Evolutionary conservation across 1,139 yeast species (phyloP).

Genomic region (Eremothecium gossypii): DNA sequence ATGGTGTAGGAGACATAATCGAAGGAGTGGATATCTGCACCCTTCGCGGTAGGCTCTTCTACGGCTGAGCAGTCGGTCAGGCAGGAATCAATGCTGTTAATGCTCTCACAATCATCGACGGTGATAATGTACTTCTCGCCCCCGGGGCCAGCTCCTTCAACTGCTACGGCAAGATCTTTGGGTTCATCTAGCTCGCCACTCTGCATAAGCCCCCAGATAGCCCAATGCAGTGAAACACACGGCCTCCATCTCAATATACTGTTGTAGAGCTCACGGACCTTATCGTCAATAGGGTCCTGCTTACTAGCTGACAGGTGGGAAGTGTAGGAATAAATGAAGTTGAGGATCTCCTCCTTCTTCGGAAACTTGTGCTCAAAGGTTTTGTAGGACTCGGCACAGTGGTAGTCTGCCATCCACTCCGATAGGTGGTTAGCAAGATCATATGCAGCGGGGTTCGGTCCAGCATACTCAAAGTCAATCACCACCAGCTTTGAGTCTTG

Average conservation of each 20-base stretch:
- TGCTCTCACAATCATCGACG: constrained; percentile 21
- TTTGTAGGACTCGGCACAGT: constrained; percentile 41
- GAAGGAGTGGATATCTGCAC: constrained; percentile 58
- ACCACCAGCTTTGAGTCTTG: constrained; percentile 79
- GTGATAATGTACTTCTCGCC: constrained; percentile 38
- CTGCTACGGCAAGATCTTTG: constrained; percentile 15
- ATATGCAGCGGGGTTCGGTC: constrained; percentile 83
- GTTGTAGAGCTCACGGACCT: constrained; percentile 50
- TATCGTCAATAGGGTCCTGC: constrained; percentile 37
- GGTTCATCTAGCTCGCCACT: constrained; percentile 36
- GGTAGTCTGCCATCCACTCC: constrained; percentile 97
- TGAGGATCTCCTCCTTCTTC: constrained; percentile 52
- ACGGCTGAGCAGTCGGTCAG: not conserved
- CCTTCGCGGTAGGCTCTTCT: constrained; percentile 22
- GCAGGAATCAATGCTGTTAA: constrained; percentile 13
- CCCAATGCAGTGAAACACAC: constrained; percentile 73
- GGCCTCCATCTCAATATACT: constrained; percentile 75
- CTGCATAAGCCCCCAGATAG: constrained; percentile 86
- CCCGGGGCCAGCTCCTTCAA: constrained; percentile 33
- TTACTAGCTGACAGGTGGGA: constrained; percentile 24
- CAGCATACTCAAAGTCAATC: constrained; percentile 92
- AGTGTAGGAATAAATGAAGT: constrained; percentile 66
- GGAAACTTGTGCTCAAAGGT: constrained; percentile 63
- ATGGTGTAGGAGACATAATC: constrained; percentile 69
- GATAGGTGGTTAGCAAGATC: constrained; percentile 84